These are phyloP conservation scores for Gastrolobium bilobum DNA, from an alignment of 306 rosid species.

Conservation along the genomic window DNA sequence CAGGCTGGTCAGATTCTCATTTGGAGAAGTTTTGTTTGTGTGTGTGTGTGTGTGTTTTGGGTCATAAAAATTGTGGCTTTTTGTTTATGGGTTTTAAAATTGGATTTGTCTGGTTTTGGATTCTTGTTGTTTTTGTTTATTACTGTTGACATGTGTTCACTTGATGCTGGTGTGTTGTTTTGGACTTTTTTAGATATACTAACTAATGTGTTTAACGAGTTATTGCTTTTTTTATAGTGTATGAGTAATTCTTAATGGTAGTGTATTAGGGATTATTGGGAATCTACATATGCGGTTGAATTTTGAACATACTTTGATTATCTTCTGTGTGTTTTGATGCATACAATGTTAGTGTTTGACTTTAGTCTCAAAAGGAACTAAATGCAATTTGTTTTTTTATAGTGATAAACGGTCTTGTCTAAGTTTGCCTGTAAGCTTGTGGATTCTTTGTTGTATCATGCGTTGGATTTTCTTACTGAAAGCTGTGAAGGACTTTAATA, in stretches of 20 bases:
- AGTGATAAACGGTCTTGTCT: background rate
- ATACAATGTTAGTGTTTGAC: background rate
- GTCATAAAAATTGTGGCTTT: background rate
- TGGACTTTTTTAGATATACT: background rate
- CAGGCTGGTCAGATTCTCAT: conserved; percentile 74
- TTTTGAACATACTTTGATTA: background rate
- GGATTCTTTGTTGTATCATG: background rate
- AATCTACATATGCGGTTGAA: background rate
- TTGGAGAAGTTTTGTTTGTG: background rate
- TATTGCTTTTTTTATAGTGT: background rate
- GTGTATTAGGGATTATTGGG: background rate
- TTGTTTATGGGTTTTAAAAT: background rate
- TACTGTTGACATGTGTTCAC: background rate
- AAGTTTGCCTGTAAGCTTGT: background rate
- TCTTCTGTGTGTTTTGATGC: background rate
- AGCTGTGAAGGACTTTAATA: conserved; percentile 1
- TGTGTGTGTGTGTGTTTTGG: background rate
- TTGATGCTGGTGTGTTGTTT: background rate
- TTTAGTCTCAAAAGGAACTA: background rate
- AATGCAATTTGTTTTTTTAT: background rate
- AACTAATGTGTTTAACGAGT: background rate
- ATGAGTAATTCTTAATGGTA: background rate
- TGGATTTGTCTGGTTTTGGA: background rate
- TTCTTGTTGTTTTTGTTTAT: background rate
- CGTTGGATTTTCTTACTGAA: background rate